phyloP scores from a whole-genome alignment of 176 grass and related monocot genomes.

The Ampelocalamus luodianensis region DNA sequence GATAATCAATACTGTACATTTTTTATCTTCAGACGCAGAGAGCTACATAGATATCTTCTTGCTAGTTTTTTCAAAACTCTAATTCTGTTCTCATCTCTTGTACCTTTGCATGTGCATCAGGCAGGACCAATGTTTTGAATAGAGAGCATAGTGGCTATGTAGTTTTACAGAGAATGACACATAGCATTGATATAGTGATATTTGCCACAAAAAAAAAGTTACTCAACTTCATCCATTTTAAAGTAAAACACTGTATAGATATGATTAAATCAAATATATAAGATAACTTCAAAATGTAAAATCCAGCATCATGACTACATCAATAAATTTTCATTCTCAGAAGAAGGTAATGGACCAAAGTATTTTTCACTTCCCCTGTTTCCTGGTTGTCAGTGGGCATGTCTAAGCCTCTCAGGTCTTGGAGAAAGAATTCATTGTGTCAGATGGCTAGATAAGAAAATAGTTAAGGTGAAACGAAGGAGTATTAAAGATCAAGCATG shows the following conservation, averaged over 20 bases:
- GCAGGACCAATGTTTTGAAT: background rate
- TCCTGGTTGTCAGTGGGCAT: background rate
- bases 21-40: background rate
- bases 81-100: background rate
- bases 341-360: background rate
- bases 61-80: background rate
- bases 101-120: background rate
- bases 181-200: background rate
- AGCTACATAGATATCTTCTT: background rate
- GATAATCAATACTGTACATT: background rate
- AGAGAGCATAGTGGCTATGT: background rate
- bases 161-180: background rate
- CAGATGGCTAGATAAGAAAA: background rate
- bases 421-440: background rate
- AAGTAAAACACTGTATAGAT: background rate
- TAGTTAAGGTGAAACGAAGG: background rate
- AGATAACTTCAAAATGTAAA: slow-evolving; percentile 7
- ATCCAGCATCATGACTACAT: background rate
- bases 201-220: background rate
- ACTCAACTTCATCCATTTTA: background rate
- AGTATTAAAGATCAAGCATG: slow-evolving; percentile 2
- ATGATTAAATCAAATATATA: background rate
- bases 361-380: background rate
- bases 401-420: background rate
- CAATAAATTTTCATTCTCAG: background rate